Conservation (phyloP, 2,329 filamentous ascomycete species). For the Gremmenia infestans region DNA sequence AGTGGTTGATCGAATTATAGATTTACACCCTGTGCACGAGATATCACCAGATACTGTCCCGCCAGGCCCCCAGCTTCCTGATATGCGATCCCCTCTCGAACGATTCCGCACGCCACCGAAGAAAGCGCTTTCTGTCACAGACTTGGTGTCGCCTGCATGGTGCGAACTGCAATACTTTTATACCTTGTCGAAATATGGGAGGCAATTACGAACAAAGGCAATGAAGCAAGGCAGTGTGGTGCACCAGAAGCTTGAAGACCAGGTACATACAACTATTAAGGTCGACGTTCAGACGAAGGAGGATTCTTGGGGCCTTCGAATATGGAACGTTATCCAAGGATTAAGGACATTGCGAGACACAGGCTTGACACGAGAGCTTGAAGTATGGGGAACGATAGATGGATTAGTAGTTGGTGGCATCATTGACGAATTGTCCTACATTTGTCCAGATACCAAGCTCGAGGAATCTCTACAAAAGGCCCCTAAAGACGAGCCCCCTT, state of each 20-base stretch:
- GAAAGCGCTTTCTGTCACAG: conserved; percentile 80
- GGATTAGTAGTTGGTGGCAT: conserved; percentile 82
- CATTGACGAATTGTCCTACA: conserved; percentile 79
- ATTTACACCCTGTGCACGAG: not conserved
- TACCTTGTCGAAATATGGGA: conserved; percentile 71
- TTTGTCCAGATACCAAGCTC: conserved; percentile 67
- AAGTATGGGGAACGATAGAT: conserved; percentile 80
- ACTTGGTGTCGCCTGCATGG: conserved; percentile 86
- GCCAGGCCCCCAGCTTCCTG: conserved; percentile 21
- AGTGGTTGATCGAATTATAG: conserved; percentile 44
- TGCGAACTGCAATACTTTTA: conserved; percentile 95
- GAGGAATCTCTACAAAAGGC: conserved; percentile 39
- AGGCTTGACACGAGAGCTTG: conserved; percentile 69
- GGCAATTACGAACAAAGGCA: conserved; percentile 67
- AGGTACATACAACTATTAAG: conserved; percentile 73
- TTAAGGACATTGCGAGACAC: conserved; percentile 66
- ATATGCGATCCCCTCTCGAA: conserved; percentile 61
- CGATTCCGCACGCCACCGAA: conserved; percentile 73
- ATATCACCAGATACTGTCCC: not conserved
- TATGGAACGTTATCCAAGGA: conserved; percentile 92
- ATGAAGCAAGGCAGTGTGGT: conserved; percentile 81
- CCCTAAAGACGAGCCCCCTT: conserved; percentile 33
- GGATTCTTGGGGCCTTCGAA: conserved; percentile 72
- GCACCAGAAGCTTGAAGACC: conserved; percentile 77
- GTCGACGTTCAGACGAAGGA: conserved; percentile 71